Evolutionary conservation across 2,329 filamentous ascomycete species (phyloP), one percentile per base, ranked within the genome.

Genomic region (Aspergillus brunneoviolaceus): DNA sequence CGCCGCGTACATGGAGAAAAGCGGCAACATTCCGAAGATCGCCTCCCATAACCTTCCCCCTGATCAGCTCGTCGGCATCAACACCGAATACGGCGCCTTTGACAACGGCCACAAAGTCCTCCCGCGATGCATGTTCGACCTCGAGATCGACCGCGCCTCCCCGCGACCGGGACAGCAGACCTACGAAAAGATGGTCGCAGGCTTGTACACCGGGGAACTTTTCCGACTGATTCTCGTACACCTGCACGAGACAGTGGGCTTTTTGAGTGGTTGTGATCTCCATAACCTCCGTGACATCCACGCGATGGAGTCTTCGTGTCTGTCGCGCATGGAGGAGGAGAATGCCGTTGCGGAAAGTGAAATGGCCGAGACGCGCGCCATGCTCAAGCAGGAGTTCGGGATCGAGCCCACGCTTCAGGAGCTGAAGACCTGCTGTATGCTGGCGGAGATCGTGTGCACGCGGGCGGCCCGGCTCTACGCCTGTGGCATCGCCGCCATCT

Each of bases 111-210:
- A 90, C 79, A 84, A 87, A 69, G 85, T 96, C 55, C 85, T 96
- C 9, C 92, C 91, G n/a, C 84, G 85, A 10, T 57, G 53, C 6
- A 23, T 14, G 11, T 57, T 53, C 16, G 94, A 97, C 74, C 80
- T 89, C 55, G 85, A 87, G 62, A 90, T 97, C 68, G 93, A 97
- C 80, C 85, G 89, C 67, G 87, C 92, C 66, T 96, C 92, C 25
- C 91, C 92, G 29, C 89, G 91, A n/a, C 93, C 92, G 1, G 92
- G 92, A 39, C 91, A 96, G 77, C 93, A 97, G 79, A 87, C 91
- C 0, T 97, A 96, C 67, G 93, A 97, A 79, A 97, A 97, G 81
- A 96, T 96, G 90, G 92, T 96, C 72, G 91, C 93, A 1, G 93
- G 93, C 55, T 82, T 96, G 51, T 97, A 97, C 74, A 85, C 97